Evolutionary conservation across 345 rosid species (phyloP), one percentile per base, ranked within the genome.

Genomic region (Linum lewisii): DNA sequence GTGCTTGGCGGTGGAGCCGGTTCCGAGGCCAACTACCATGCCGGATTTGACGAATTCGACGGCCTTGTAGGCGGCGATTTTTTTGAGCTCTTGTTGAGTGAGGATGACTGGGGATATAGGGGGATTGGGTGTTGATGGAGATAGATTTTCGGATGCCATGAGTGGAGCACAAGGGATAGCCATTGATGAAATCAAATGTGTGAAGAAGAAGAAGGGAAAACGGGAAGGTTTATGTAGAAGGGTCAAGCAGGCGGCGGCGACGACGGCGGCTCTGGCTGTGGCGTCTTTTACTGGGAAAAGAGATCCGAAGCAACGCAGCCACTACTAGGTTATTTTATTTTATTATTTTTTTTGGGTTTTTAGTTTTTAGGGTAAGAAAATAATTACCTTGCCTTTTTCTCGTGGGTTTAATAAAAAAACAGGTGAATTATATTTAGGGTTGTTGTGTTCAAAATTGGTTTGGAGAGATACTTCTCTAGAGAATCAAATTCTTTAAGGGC

Each of bases 21-120:
- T 93, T 11, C 97, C 99, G 32, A 93, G 88, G 29, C 94, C 99
- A 14, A 89, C 72, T 57, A 93, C 95, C 99, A 93, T 93, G n/a
- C 99, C 99, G 53, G 99, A 93, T 64, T 82, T 69, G 21, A 93
- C 97, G 65, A 72, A 89, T 58, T 89, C 97, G 4, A 89, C 99
- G 25, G 99, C 99, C 62, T 87, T 87, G 81, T 82, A 83, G 29
- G 97, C 95, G 14, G 95, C 95, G 52, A 82, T 81, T 50, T 78
- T 78, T 67, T 89, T 89, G 49, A 89, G 89, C 24, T 86, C 87
- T 72, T 89, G 91, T 57, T 86, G 94, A 63, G 88, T 75, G 47
- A 82, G 70, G 11, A 68, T 45, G 21, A 73, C 68, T 0, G 74
- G 73, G 1, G 81, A 65, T 21, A 68, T 34, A 13, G 70, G 51